phyloP scores from a whole-genome alignment of 257 asterid genomes.

The Thymus quinquecostatus region DNA sequence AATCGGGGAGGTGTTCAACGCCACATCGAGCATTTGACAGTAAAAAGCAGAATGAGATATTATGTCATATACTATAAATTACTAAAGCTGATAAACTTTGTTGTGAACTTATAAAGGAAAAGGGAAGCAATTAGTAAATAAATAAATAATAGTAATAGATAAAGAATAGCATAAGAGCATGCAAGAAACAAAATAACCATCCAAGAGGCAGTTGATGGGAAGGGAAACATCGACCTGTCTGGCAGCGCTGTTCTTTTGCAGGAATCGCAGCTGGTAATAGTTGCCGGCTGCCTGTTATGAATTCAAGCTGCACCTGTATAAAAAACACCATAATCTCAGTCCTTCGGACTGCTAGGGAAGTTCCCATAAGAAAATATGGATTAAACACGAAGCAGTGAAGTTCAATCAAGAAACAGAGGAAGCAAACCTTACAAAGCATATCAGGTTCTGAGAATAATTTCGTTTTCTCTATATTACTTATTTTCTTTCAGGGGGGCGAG shows the following conservation, averaged over 20 bases:
- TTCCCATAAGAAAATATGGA: not conserved
- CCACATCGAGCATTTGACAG: not conserved
- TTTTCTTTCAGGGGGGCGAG: not conserved
- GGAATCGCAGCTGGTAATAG: not conserved
- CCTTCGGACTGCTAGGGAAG: conserved; percentile 1
- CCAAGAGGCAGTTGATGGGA: not conserved
- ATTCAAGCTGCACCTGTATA: no score
- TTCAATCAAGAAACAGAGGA: not conserved
- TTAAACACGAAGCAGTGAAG: not conserved
- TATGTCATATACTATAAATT: not conserved
- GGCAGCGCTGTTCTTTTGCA: not conserved
- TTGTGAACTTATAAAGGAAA: not conserved
- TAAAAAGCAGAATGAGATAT: not conserved
- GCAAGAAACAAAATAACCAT: conserved; percentile 7
- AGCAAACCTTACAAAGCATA: conserved; percentile 15
- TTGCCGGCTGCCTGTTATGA: not conserved
- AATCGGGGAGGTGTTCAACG: not conserved
- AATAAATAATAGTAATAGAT: not conserved
- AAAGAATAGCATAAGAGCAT: not conserved
- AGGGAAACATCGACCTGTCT: not conserved
- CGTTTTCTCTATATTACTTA: not conserved
- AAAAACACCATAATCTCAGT: not conserved
- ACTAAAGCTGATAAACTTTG: not conserved
- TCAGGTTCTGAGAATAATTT: not conserved
- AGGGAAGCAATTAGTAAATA: not conserved